Evolutionary conservation across 2,329 filamentous ascomycete species (phyloP), one percentile per base, ranked within the genome.

Genomic region (Aphanocladium album): DNA sequence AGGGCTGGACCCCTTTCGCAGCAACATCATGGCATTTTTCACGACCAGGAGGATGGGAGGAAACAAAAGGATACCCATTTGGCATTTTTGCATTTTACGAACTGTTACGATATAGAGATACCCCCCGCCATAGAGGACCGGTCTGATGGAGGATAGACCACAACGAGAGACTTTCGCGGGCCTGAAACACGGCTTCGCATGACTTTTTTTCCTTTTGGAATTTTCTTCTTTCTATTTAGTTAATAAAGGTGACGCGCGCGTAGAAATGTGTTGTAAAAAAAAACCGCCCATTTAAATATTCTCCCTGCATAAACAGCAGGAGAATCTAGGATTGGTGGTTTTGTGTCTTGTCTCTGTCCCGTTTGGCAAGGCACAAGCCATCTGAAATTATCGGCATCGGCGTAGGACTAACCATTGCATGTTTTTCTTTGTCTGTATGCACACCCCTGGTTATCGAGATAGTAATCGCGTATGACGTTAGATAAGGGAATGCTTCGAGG

Each of bases 211-310:
- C 25, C 52, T 8, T 50, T 35, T 60, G 9, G 51, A 14, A 55
- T 14, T 25, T 37, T 25, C 23, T 21, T 60, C 55, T 45, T 56
- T 54, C 19, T 56, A 49, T 57, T 52, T 61, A 61, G 59, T 61
- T 61, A 61, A 61, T 61, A 61, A 61, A 61, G 45, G 59, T 61
- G 59, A 61, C 52, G 43, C 46, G 17, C 33, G 45, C 45, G 53
- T 56, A 57, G 53, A 57, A 43, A 56, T 49, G 27, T 52, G 5
- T 21, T 39, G 21, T 37, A 60, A 2, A 3, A 30, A 35, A 41
- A 17, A 17, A 37, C n/a, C 1, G 21, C 51, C 43, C 50, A 54
- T 60, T 23, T 17, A 60, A 49, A 58, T 58, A 43, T 35, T 49
- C 46, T 58, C 33, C 37, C 17, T 7, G 16, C 17, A 5, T 52